phyloP scores from a whole-genome alignment of 768 basidiomycete genomes.

The Tricholomella constricta region DNA sequence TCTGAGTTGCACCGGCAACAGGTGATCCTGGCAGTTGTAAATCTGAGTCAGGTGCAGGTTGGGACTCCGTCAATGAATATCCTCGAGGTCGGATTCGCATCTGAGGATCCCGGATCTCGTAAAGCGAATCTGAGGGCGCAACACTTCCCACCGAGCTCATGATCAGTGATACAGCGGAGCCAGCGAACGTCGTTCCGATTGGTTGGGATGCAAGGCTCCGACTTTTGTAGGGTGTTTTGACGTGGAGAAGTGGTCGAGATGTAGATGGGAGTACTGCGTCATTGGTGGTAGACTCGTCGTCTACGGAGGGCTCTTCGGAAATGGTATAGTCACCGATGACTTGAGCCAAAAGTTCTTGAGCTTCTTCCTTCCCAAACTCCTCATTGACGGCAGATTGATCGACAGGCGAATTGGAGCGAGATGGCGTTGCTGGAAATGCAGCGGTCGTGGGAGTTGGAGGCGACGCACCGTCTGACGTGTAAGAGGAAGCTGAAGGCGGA shows the following conservation, averaged over 20 bases:
- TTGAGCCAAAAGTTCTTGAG: slow-evolving; percentile 17
- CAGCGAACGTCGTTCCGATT: slow-evolving; percentile 13
- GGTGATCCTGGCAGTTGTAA: slow-evolving; percentile 2
- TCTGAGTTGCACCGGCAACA: neutral
- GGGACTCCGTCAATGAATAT: slow-evolving; percentile 15
- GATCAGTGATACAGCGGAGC: slow-evolving; percentile 29
- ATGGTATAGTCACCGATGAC: slow-evolving; percentile 14
- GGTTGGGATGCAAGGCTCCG: neutral
- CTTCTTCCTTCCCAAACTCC: slow-evolving; percentile 15
- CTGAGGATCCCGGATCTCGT: neutral
- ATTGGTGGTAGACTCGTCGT: neutral
- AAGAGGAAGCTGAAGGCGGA: slow-evolving; percentile 6
- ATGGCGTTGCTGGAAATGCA: slow-evolving; percentile 21
- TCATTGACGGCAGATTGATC: slow-evolving; percentile 19
- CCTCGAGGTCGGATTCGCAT: slow-evolving; percentile 14
- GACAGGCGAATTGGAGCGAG: slow-evolving; percentile 26
- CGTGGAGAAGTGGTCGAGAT: neutral
- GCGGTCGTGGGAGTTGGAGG: slow-evolving; percentile 17
- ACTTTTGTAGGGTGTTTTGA: neutral
- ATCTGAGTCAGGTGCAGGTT: slow-evolving; percentile 6
- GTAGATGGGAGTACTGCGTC: slow-evolving; percentile 1
- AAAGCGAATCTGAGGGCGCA: slow-evolving; percentile 3
- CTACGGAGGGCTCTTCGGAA: neutral
- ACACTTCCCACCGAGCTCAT: slow-evolving; percentile 23
- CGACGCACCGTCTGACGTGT: slow-evolving; percentile 10